These are phyloP conservation scores for Trametopsis cervina DNA, from an alignment of 768 basidiomycete genomes.

Conservation along the genomic window DNA sequence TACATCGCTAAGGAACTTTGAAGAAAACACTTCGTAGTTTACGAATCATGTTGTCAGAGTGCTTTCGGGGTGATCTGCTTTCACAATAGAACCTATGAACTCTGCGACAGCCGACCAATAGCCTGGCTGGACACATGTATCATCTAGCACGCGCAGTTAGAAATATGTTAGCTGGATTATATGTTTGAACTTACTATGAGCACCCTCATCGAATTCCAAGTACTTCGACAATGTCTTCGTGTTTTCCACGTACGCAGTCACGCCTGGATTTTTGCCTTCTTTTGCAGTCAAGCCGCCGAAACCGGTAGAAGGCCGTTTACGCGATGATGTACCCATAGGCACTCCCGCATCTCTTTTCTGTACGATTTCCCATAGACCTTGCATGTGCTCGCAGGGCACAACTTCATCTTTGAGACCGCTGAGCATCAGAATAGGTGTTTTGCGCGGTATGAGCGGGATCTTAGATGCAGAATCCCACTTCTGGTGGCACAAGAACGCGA, in stretches of 20 bases:
- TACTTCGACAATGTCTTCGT: constrained; percentile 2
- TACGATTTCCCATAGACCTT: constrained; percentile 59
- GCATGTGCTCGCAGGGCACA: constrained; percentile 74
- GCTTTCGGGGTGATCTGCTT: not conserved
- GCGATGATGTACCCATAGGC: not conserved
- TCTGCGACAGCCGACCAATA: constrained; percentile 10
- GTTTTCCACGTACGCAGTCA: not conserved
- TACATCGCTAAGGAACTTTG: too few relatives aligned
- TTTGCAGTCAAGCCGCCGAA: not conserved
- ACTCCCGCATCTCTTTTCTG: not conserved
- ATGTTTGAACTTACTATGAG: constrained; percentile 5
- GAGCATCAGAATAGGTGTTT: constrained; percentile 75
- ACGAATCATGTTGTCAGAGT: too few relatives aligned
- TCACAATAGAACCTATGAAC: constrained; percentile 4
- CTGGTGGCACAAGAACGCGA: constrained; percentile 79
- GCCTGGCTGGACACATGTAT: constrained; percentile 12
- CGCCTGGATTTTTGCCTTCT: not conserved
- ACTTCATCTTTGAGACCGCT: constrained; percentile 69
- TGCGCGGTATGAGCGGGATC: constrained; percentile 47
- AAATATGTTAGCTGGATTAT: too few relatives aligned
- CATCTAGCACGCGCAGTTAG: constrained; percentile 3
- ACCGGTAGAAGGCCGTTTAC: not conserved
- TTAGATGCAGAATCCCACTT: constrained; percentile 79
- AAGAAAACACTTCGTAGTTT: too few relatives aligned
- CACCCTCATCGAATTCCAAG: constrained; percentile 7